Percentiles rank a stretch among this genome's conserved stretches.
Evolutionary conservation across 163 green algal genomes (phyloP).

Genomic region (Scenedesmus sp.): DNA sequence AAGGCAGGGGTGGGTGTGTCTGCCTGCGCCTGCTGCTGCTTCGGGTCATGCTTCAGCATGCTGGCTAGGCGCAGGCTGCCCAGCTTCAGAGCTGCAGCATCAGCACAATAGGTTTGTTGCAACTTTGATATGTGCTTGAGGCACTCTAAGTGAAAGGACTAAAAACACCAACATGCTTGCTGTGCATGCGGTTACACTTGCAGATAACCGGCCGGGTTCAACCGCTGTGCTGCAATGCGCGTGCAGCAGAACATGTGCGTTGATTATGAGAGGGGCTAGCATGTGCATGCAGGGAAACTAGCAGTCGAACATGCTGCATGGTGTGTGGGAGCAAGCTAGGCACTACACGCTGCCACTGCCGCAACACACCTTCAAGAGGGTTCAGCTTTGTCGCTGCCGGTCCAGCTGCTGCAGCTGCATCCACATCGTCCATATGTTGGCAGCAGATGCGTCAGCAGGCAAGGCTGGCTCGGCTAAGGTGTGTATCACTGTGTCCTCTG

Average conservation of each 20-base stretch:
- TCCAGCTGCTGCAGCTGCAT: not conserved
- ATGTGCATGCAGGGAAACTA: not conserved
- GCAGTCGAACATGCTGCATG: not conserved
- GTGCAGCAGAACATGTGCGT: not conserved
- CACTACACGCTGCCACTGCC: not conserved
- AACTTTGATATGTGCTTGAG: not conserved
- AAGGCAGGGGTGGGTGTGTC: not conserved
- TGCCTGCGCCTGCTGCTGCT: constrained; percentile 19
- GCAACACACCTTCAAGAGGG: not conserved
- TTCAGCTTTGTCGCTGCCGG: not conserved
- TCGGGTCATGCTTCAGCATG: constrained; percentile 39
- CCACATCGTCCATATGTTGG: not conserved
- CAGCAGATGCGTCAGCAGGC: not conserved
- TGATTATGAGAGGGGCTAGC: not conserved
- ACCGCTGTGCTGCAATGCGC: not conserved
- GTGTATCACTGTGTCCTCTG: not conserved
- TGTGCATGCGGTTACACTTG: not conserved
- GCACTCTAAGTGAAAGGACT: not conserved
- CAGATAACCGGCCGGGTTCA: not conserved
- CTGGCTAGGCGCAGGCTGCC: constrained; percentile 37
- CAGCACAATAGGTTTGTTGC: not conserved
- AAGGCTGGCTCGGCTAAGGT: not conserved
- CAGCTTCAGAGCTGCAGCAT: constrained; percentile 41
- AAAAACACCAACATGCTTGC: not conserved
- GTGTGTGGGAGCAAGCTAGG: not conserved